Percentiles rank a stretch among this genome's conserved stretches.
phyloP scores from a whole-genome alignment of 208 protist species.

The Leishmania aethiopica region DNA sequence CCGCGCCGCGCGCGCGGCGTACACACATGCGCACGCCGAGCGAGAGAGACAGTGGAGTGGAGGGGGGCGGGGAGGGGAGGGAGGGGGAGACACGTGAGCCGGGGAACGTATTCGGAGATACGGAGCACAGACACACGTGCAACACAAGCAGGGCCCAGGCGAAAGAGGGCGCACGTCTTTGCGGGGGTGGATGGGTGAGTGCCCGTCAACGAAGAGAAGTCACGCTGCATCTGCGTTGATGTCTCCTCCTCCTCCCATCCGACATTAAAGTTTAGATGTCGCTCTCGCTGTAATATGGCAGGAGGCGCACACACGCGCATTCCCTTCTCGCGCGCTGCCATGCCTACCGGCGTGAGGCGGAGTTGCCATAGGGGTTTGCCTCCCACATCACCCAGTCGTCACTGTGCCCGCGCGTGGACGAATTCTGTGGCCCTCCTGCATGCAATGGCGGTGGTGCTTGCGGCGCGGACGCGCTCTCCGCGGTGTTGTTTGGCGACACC shows the following conservation, averaged over 20 bases:
- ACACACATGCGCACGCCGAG: background rate
- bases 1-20: no score
- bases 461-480: background rate
- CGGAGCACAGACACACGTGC: background rate
- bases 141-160: background rate
- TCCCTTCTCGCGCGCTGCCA: background rate
- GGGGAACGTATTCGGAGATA: background rate
- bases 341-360: conserved; percentile 6
- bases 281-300: background rate
- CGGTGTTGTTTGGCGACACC: background rate
- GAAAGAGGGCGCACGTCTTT: background rate
- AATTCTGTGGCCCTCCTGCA: background rate
- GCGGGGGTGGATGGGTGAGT: no score
- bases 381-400: conserved; percentile 21
- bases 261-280: background rate
- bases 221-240: background rate
- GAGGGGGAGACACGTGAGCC: background rate
- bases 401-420: background rate
- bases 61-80: background rate
- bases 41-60: no score
- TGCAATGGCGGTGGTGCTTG: background rate
- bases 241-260: background rate
- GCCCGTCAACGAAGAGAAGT: background rate
- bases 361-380: background rate
- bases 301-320: background rate